Conservation (phyloP, 2,329 filamentous ascomycete species). For the Alternaria viburni region DNA sequence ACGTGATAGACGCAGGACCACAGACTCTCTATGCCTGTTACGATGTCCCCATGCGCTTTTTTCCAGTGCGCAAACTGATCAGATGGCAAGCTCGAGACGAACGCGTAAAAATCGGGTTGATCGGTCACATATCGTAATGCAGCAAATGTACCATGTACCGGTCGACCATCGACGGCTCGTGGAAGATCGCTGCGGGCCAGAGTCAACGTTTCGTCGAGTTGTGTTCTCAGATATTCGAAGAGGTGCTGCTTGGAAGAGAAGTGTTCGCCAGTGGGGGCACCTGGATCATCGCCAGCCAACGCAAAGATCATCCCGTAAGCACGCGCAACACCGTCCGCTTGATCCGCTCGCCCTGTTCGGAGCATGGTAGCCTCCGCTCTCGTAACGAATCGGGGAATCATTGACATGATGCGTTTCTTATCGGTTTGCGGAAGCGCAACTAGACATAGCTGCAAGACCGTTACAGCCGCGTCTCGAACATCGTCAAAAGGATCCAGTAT, state of each 20-base stretch:
- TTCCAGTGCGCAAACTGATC: slow-evolving; percentile 37
- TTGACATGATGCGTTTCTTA: slow-evolving; percentile 14
- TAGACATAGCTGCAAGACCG: slow-evolving; percentile 50
- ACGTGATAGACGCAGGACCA: slow-evolving; percentile 79
- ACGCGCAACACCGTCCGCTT: slow-evolving; percentile 88
- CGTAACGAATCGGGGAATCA: slow-evolving; percentile 34
- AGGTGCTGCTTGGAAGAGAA: slow-evolving; percentile 53
- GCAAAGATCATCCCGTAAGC: slow-evolving; percentile 76
- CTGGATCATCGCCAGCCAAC: slow-evolving; percentile 17
- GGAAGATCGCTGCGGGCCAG: slow-evolving; percentile 70
- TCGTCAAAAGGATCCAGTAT: slow-evolving; percentile 93
- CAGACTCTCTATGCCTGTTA: slow-evolving; percentile 68
- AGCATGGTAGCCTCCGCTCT: slow-evolving; percentile 64
- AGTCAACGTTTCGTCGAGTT: slow-evolving; percentile 69
- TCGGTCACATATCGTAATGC: slow-evolving; percentile 58
- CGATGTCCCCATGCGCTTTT: slow-evolving; percentile 61
- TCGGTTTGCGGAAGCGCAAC: slow-evolving; percentile 24
- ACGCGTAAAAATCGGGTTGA: slow-evolving; percentile 45
- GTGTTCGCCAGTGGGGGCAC: slow-evolving; percentile 14
- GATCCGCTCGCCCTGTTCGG: slow-evolving; percentile 82
- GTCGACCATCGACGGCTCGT: slow-evolving; percentile 59
- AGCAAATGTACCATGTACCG: slow-evolving; percentile 54
- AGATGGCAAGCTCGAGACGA: slow-evolving; percentile 12
- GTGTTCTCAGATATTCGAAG: slow-evolving; percentile 63
- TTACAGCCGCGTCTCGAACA: slow-evolving; percentile 67